Evolutionary conservation across 441 rosid genomes (phyloP), one percentile per base, ranked within the genome.

Genomic region (Euphorbia schlechtendalii): DNA sequence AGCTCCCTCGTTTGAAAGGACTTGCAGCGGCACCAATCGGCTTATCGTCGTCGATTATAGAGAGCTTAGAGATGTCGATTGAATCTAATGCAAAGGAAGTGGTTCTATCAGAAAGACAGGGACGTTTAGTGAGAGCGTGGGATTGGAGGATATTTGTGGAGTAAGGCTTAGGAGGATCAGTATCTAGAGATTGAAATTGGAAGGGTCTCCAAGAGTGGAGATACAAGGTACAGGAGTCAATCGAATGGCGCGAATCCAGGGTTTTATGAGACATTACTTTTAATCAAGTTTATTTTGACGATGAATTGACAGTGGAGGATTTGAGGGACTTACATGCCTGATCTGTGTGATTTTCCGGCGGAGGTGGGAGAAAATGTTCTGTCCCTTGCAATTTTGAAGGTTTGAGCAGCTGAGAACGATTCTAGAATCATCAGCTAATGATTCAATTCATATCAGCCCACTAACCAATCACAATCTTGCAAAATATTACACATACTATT

Each of bases 41-140:
- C 58, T 72, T 84, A 59, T 76, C 79, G 75, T 82, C 82, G 52
- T 81, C 86, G 70, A 78, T 24, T 61, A 84, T 78, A 20, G 78
- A 77, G 63, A 84, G 83, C 53, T 63, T 74, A 45, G 89, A 84
- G 68, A 82, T 32, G 74, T 84, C 89, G 70, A 84, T 77, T 58
- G 88, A 79, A 65, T 84, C 95, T 67, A 86, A 27, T 36, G 96
- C 71, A 74, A 90, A 83, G n/a, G 96, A 84, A 36, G 96, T 94
- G 64, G 92, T 75, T 58, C 99, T 93, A 73, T 90, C 92, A 76
- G 96, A 85, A 81, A 87, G 93, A 71, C 99, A 94, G 53, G 96
- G 99, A 15, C 96, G 96, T 70, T 94, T 94, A 57, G 84, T 57
- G 52, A 71, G 71, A 24, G 87, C 64, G 69, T 67, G 73, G 56